Percentiles rank a stretch among this genome's conserved stretches.
Conservation (phyloP, 2,329 filamentous ascomycete genomes). For the Monosporascus ibericus region DNA sequence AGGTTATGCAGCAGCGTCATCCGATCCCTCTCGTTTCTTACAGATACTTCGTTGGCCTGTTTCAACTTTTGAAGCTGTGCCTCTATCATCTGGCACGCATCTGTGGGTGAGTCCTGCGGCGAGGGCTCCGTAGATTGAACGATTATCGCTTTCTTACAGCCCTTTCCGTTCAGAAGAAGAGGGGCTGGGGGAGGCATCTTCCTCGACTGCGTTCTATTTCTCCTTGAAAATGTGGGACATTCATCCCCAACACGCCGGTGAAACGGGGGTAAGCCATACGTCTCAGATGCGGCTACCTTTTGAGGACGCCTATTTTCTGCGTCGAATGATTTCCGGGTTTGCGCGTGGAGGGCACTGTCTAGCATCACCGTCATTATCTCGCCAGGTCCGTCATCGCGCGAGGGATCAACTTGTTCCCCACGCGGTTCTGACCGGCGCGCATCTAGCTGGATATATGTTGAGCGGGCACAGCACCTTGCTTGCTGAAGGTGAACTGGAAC, state of each 20-base stretch:
- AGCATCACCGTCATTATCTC: constrained; percentile 40
- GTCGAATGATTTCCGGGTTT: constrained; percentile 21
- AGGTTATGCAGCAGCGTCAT: constrained; percentile 50
- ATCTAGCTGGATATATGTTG: constrained; percentile 32
- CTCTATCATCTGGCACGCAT: constrained; percentile 44
- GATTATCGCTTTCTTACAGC: constrained; percentile 35
- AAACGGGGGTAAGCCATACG: constrained; percentile 29
- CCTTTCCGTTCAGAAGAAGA: constrained; percentile 40
- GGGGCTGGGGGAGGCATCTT: constrained; percentile 53
- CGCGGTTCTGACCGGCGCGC: constrained; percentile 7
- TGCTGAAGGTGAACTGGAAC: constrained; percentile 38
- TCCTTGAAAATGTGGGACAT: constrained; percentile 53
- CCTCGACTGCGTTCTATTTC: constrained; percentile 36
- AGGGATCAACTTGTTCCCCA: neutral
- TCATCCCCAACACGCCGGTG: constrained; percentile 54
- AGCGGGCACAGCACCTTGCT: constrained; percentile 33
- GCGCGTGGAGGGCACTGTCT: constrained; percentile 24
- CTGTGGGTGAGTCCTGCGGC: constrained; percentile 45
- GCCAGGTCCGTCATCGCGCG: constrained; percentile 1
- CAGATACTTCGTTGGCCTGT: constrained; percentile 28
- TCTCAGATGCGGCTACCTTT: constrained; percentile 10
- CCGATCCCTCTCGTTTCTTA: constrained; percentile 34
- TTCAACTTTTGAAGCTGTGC: constrained; percentile 46
- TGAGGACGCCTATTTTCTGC: constrained; percentile 17
- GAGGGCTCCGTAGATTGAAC: constrained; percentile 44